Evolutionary conservation across 805 yeast genomes (phyloP), one percentile per base, ranked within the genome.

Genomic region (Cyberlindnera subsufficiens): DNA sequence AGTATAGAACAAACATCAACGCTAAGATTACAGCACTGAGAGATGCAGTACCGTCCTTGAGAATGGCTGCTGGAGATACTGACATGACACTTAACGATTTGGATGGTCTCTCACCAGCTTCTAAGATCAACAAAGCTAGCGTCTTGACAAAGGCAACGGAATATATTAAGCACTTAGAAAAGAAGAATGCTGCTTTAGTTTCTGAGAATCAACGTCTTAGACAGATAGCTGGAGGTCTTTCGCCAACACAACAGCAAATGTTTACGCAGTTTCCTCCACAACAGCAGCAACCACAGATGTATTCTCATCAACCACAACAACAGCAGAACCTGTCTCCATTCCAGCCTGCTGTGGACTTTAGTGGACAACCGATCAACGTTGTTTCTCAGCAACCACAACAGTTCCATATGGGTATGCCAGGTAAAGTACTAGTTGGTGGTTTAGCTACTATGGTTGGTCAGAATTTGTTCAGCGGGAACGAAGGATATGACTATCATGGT

Each of bases 141-240:
- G 83, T 86, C 13, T 66, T 86, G 41, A 71, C 86, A 32, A 86
- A 86, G 56, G 86, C 90, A 8, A 80, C 87, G 1, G 95, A 86
- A 63, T 86, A 86, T 60, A 86, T 86, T 55, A 69, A 73, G 55
- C 88, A 84, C 58, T 65, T 86, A 49, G 89, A 86, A 59, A 58
- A 64, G 17, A 54, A 53, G 42, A 54, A 53, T 30, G 35, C 61
- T 3, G 59, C 65, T 30, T 64, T 86, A 53, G 57, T 59, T 40
- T 59, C 67, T 47, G 88, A 85, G 59, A 67, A 80, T 42, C 66
- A 71, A 32, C 74, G 74, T 41, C 63, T 83, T 39, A 56, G 68
- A 40, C 53, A 48, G 32, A 32, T 51, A 18, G 14, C 54, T 5
- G 4, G 42, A 20, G 22, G 13, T 39, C 17, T 15, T 44, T 3